Evolutionary conservation across 352 stramenopile species (phyloP), one percentile per base, ranked within the genome.

Genomic region (Globisporangium canariense): DNA sequence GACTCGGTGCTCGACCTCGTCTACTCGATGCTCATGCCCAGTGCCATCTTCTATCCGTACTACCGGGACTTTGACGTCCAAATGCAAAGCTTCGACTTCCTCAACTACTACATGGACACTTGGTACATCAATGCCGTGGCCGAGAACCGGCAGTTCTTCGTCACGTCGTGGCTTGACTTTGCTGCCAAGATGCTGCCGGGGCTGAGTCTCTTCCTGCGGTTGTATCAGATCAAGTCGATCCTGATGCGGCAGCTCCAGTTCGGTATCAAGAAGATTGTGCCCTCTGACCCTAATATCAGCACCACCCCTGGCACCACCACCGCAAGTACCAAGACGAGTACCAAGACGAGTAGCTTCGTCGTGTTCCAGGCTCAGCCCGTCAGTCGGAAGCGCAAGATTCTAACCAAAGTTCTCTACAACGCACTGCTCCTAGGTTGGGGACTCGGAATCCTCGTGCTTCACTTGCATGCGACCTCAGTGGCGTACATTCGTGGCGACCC

Each of bases 381-480:
- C 11, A 60, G 8, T 22, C 5, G 4, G 5, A 60, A 51, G 40
- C 45, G 43, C 45, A 47, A 46, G 43, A 56, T 47, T n/a, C 20
- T 63, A 7, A n/a, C 20, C 2, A 45, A 55, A 30, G 14, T 25
- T n/a, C 58, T 63, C 58, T 47, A 63, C 45, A 38, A 54, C 43
- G 13, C 22, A 4, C 43, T 63, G 20, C 34, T 76, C 50, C 65
- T 76, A 45, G 72, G 69, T 46, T 65, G 60, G 49, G 60, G 60
- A 3, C 16, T 45, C 20, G 38, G 16, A 1, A n/a, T 59, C 20
- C 40, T 65, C 25, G 28, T 40, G 14, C 18, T 66, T 1, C 61
- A 56, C 20, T 18, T 67, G 32, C 68, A 70, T 46, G 61, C 67
- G 16, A 66, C 62, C n/a, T n/a, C 16, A 5, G 20, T 73, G 4